A percentile compares a stretch with the other conserved stretches of the same genome.
These are phyloP conservation scores for Cudoniella acicularis DNA, from an alignment of 495 filamentous ascomycete species.

Conservation along the genomic window DNA sequence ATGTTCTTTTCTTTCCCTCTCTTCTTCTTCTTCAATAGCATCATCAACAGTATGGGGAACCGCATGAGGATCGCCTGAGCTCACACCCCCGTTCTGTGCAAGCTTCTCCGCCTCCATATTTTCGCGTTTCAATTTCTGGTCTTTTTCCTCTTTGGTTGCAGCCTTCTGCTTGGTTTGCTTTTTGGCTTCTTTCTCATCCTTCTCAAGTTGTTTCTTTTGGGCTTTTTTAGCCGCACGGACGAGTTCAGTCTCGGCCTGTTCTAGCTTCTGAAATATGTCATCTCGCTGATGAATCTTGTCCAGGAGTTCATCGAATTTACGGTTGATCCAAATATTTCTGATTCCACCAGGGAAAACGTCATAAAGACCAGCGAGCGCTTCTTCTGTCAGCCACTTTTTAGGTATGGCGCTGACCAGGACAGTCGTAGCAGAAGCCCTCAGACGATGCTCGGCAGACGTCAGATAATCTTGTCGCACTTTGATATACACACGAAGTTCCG, in stretches of 20 bases:
- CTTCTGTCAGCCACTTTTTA: slow-evolving; percentile 76
- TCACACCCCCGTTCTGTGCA: slow-evolving; percentile 68
- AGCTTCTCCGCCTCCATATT: slow-evolving; percentile 58
- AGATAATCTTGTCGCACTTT: slow-evolving; percentile 90
- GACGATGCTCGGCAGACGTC: slow-evolving; percentile 91
- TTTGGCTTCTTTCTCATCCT: slow-evolving; percentile 60
- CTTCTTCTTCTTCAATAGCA: slow-evolving; percentile 47
- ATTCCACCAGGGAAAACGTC: slow-evolving; percentile 97
- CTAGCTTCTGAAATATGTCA: slow-evolving; percentile 65
- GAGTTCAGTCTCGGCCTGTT: slow-evolving; percentile 79
- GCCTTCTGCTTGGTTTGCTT: slow-evolving; percentile 41
- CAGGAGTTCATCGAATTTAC: slow-evolving; percentile 81
- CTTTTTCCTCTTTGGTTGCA: slow-evolving; percentile 45
- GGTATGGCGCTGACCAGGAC: slow-evolving; percentile 91
- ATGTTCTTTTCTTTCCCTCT: slow-evolving; percentile 26
- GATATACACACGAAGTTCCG: slow-evolving; percentile 86
- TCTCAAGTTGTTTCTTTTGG: slow-evolving; percentile 61
- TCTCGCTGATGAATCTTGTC: slow-evolving; percentile 81
- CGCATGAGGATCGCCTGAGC: slow-evolving; percentile 79
- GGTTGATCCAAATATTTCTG: slow-evolving; percentile 94
- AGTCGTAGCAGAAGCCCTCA: slow-evolving; percentile 94
- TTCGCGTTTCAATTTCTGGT: slow-evolving; percentile 39
- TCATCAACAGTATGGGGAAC: slow-evolving; percentile 69
- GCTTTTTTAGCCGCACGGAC: slow-evolving; percentile 74
- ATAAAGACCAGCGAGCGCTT: slow-evolving; percentile 79